phyloP scores from a whole-genome alignment of 1,284 basidiomycete species.

The Leucocoprinus gongylophorus region DNA sequence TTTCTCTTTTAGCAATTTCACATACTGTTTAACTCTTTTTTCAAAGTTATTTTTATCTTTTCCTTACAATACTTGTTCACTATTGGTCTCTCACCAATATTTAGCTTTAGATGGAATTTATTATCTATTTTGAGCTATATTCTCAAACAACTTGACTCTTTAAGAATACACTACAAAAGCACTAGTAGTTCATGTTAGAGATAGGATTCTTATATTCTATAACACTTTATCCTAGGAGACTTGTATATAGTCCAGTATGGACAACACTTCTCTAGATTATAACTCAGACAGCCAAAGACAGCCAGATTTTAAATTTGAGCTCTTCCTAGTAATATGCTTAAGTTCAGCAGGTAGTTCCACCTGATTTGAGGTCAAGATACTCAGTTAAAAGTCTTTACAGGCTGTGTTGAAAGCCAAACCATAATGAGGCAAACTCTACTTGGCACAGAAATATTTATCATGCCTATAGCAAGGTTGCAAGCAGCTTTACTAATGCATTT shows the following conservation, averaged over 20 bases:
- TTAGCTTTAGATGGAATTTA: constrained; percentile 63
- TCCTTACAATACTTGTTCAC: constrained; percentile 61
- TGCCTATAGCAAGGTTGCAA: constrained; percentile 21
- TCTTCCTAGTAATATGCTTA: constrained; percentile 62
- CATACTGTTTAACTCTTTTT: constrained; percentile 57
- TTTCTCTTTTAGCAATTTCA: constrained; percentile 63
- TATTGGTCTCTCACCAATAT: constrained; percentile 63
- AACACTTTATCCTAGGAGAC: constrained; percentile 50
- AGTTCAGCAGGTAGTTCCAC: constrained; percentile 60
- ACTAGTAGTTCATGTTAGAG: constrained; percentile 46
- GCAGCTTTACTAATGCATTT: constrained; percentile 37
- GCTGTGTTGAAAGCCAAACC: constrained; percentile 27
- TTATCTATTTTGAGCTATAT: constrained; percentile 61
- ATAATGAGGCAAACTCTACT: constrained; percentile 18
- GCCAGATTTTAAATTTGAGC: constrained; percentile 55
- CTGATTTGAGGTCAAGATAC: constrained; percentile 57
- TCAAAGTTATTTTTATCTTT: constrained; percentile 58
- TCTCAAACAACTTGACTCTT: constrained; percentile 64
- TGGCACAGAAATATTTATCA: constrained; percentile 37
- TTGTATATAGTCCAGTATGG: constrained; percentile 47
- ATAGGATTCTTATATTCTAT: constrained; percentile 57
- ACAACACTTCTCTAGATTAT: constrained; percentile 50
- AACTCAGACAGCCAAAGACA: constrained; percentile 41
- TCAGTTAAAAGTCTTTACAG: constrained; percentile 20
- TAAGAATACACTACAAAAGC: constrained; percentile 50